phyloP scores from a whole-genome alignment of 2,329 filamentous ascomycete genomes.

The Pleoardoris graminearum region DNA sequence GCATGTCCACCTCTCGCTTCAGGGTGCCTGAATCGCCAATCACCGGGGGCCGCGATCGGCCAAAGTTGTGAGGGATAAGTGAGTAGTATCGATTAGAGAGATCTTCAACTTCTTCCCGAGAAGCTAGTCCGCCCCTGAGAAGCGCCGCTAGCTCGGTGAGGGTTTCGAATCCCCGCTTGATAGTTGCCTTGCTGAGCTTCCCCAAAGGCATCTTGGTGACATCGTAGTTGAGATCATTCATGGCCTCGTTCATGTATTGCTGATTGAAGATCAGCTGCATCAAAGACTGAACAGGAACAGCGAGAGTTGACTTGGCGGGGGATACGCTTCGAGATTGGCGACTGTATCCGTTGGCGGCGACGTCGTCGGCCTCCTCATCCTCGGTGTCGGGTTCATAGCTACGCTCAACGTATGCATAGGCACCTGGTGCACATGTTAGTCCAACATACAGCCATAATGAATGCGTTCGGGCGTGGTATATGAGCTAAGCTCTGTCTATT shows the following conservation, averaged over 20 bases:
- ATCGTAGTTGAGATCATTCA: conserved; percentile 71
- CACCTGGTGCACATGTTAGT: background rate
- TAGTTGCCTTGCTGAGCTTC: conserved; percentile 79
- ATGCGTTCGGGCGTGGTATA: background rate
- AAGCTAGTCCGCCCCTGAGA: conserved; percentile 60
- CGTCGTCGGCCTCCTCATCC: conserved; percentile 44
- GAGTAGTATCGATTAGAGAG: conserved; percentile 81
- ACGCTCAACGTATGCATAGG: conserved; percentile 77
- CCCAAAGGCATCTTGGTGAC: conserved; percentile 78
- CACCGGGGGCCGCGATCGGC: conserved; percentile 71
- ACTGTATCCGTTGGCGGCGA: conserved; percentile 34
- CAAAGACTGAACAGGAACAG: conserved; percentile 64
- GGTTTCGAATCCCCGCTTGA: conserved; percentile 72
- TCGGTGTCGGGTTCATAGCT: conserved; percentile 73
- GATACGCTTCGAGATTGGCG: conserved; percentile 27
- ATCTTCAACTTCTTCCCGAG: conserved; percentile 57
- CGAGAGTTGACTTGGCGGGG: conserved; percentile 57
- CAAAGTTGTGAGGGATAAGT: conserved; percentile 79
- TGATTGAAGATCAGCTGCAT: conserved; percentile 85
- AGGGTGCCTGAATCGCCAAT: conserved; percentile 62
- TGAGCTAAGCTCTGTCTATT: conserved; percentile 47
- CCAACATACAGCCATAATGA: no score
- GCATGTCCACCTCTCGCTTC: conserved; percentile 76
- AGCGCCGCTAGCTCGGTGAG: conserved; percentile 75
- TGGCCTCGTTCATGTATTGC: conserved; percentile 68